Evolutionary conservation across 768 basidiomycete genomes (phyloP).

Genomic region (Suillus discolor): DNA sequence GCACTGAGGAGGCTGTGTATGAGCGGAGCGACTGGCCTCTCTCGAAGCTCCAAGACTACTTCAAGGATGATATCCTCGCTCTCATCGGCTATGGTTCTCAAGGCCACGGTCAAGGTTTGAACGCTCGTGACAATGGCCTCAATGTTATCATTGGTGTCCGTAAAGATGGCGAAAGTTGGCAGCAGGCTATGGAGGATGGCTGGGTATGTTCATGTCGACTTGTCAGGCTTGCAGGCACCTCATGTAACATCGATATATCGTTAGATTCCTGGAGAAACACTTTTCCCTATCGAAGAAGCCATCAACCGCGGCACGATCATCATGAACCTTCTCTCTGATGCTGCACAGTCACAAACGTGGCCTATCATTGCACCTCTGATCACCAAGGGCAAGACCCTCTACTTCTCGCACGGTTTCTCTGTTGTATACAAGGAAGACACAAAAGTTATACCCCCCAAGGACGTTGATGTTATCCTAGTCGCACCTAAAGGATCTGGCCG

Average conservation of each 20-base stretch:
- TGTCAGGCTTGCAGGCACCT: conserved; percentile 1
- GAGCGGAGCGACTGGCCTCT: conserved; percentile 98
- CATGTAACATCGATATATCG: neutral
- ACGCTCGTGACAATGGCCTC: conserved; percentile 98
- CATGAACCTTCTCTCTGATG: conserved; percentile 99
- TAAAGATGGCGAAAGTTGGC: conserved; percentile 96
- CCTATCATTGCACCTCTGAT: conserved; percentile 86
- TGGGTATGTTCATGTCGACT: conserved; percentile 61
- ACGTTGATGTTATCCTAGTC: conserved; percentile 98
- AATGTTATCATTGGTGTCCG: conserved; percentile 99
- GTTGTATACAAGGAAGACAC: conserved; percentile 98
- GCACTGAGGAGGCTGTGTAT: conserved; percentile 90
- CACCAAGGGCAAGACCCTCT: conserved; percentile 99
- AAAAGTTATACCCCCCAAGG: conserved; percentile 87
- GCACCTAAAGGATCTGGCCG: conserved; percentile 99
- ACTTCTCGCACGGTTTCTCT: conserved; percentile 99
- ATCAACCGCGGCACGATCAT: conserved; percentile 96
- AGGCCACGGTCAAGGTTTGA: conserved; percentile 98
- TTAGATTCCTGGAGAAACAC: conserved; percentile 92
- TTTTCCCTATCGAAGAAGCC: conserved; percentile 98
- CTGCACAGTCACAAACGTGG: conserved; percentile 99
- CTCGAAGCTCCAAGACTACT: conserved; percentile 97
- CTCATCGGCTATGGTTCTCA: conserved; percentile 99
- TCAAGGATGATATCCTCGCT: conserved; percentile 99
- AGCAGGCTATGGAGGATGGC: conserved; percentile 91